Percentiles rank a stretch among this genome's conserved stretches.
Conservation (phyloP, 345 rosid species). For the Gossypium mustelinum region DNA sequence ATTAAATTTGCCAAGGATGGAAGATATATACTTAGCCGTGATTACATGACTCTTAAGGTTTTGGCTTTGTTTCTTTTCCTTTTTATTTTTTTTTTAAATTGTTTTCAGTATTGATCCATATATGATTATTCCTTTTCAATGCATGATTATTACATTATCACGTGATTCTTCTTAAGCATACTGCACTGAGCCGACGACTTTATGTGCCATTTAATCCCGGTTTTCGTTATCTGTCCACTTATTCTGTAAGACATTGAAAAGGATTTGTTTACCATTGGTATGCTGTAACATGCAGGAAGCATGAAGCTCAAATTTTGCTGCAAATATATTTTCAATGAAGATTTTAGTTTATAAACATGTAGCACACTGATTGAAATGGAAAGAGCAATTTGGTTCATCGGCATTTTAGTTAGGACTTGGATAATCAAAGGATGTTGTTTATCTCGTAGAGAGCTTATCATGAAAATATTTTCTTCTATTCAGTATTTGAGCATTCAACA, state of each 20-base stretch:
- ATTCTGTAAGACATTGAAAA: not conserved
- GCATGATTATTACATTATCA: not conserved
- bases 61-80: slow-evolving; percentile 6
- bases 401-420: not conserved
- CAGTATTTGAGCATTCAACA: not conserved
- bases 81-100: not conserved
- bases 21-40: slow-evolving; percentile 83
- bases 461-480: not conserved
- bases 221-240: not conserved
- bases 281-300: not conserved
- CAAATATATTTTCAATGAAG: not conserved
- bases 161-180: not conserved
- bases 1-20: slow-evolving; percentile 80
- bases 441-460: not conserved
- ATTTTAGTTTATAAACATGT: not conserved
- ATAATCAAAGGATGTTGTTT: not conserved
- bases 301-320: not conserved
- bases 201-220: not conserved
- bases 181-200: not conserved
- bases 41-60: slow-evolving; percentile 98
- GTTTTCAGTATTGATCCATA: not conserved
- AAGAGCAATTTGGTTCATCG: too few relatives aligned
- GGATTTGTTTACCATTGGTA: not conserved
- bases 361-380: too few relatives aligned
- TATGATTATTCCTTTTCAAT: not conserved